Evolutionary conservation across 768 basidiomycete species (phyloP), one percentile per base, ranked within the genome.

Genomic region (Mycena sanguinolenta): DNA sequence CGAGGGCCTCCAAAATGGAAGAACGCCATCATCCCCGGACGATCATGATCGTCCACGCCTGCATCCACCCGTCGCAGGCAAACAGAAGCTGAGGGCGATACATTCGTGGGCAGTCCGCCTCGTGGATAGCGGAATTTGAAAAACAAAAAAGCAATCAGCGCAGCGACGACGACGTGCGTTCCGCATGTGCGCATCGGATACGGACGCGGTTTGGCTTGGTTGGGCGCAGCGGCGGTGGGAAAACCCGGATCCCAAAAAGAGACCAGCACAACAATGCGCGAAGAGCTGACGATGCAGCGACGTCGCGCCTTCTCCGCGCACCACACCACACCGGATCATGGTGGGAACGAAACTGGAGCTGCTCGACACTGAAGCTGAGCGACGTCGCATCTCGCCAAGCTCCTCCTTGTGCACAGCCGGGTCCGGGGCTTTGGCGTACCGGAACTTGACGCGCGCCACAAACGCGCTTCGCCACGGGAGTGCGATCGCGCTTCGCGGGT

Each of bases 291-390:
- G 53, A 55, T 32, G 32, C 32, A 14, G 32, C 53, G 19, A 34
- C 53, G 28, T 55, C 54, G 54, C 55, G 34, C 36, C 4, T 38
- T 7, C 14, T 12, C n/a, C 54, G 30, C 54, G 32, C 55, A 32
- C 55, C 54, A 21, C 55, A 55, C 10, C n/a, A n/a, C n/a, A n/a
- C 34, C 55, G 55, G 55, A 58, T 58, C 55, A 38, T 38, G 55
- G 3, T 53, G 52, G 25, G 49, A 50, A 50, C 4, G 25, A 50
- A 27, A 25, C 23, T 8, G 32, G 32, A 34, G 32, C 32, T n/a
- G 32, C 10, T 34, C 32, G 32, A 34, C 32, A 10, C 32, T 34
- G 32, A 39, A 14, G 32, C 32, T 34, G 32, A 39, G 39, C 13
- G 13, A 39, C 39, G 16, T 39, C 39, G 39, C 39, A 14, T 39